A percentile compares a stretch with the other conserved stretches of the same genome.
Evolutionary conservation across 305 asterid genomes (phyloP).

Genomic region (Fraxinus platypoda): DNA sequence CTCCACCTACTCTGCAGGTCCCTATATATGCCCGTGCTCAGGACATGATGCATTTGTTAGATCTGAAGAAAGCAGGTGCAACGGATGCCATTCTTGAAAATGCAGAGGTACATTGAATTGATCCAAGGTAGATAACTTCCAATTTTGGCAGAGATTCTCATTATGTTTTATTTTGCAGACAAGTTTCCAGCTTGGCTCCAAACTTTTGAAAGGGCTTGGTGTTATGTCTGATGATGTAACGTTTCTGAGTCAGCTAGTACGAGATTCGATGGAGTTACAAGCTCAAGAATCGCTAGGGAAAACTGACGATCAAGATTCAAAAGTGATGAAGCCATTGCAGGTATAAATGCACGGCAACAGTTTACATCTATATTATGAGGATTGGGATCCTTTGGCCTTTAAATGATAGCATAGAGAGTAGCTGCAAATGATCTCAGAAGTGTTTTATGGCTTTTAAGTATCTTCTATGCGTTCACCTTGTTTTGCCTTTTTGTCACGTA

Average conservation of each 20-base stretch:
- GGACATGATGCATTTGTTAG: constrained; percentile 81
- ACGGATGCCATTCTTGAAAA: constrained; percentile 94
- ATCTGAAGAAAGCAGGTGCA: constrained; percentile 94
- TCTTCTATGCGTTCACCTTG: neutral
- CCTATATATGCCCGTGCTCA: constrained; percentile 95
- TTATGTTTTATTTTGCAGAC: constrained; percentile 50
- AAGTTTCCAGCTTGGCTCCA: constrained; percentile 96
- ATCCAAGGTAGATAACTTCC: constrained; percentile 6
- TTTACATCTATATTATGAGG: neutral
- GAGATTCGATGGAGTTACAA: constrained; percentile 93
- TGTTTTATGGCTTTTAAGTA: neutral
- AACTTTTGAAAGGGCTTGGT: constrained; percentile 85
- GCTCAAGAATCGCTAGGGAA: constrained; percentile 65
- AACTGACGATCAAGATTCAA: constrained; percentile 46
- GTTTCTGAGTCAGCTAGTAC: constrained; percentile 69
- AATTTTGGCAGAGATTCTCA: constrained; percentile 10
- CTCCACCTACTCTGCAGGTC: constrained; percentile 42
- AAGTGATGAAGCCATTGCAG: constrained; percentile 83
- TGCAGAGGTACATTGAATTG: constrained; percentile 64
- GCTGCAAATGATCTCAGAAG: neutral
- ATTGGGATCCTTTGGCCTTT: neutral
- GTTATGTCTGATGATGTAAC: constrained; percentile 91
- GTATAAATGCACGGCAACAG: constrained; percentile 33
- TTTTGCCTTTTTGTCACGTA: neutral
- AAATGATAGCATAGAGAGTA: neutral